phyloP scores from a whole-genome alignment of 768 basidiomycete genomes.

The Leccinellum rugosiceps region DNA sequence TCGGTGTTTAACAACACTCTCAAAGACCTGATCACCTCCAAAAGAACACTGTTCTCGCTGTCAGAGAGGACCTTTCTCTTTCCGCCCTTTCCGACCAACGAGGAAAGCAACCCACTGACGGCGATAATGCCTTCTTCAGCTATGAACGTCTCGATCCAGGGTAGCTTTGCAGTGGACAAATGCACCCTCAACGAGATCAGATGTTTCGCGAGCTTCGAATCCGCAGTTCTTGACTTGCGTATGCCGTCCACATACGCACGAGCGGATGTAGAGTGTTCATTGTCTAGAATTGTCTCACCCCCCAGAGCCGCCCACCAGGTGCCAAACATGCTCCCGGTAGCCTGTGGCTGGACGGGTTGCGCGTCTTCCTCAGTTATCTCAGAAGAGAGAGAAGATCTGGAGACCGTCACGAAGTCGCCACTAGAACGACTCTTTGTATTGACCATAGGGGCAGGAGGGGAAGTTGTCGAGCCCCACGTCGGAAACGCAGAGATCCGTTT shows the following conservation, averaged over 20 bases:
- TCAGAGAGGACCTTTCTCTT: slow-evolving; percentile 61
- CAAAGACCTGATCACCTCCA: slow-evolving; percentile 77
- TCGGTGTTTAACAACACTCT: slow-evolving; percentile 82
- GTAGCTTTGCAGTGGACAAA: slow-evolving; percentile 75
- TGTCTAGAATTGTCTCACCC: slow-evolving; percentile 37
- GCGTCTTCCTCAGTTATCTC: slow-evolving; percentile 30
- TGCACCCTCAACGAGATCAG: slow-evolving; percentile 82
- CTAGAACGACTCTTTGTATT: slow-evolving; percentile 35
- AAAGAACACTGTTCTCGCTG: slow-evolving; percentile 59
- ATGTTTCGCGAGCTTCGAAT: slow-evolving; percentile 67
- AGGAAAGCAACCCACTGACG: slow-evolving; percentile 54
- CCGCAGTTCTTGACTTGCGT: slow-evolving; percentile 48
- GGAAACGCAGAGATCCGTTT: slow-evolving; percentile 61
- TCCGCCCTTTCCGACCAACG: slow-evolving; percentile 65
- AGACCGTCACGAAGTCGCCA: slow-evolving; percentile 34
- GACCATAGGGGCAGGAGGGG: slow-evolving; percentile 32
- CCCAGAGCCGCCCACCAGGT: slow-evolving; percentile 76
- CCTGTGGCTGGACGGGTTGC: slow-evolving; percentile 55
- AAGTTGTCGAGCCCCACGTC: slow-evolving; percentile 49
- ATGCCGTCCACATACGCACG: slow-evolving; percentile 65
- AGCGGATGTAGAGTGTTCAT: slow-evolving; percentile 46
- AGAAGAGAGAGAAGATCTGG: slow-evolving; percentile 21
- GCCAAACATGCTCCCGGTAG: slow-evolving; percentile 72
- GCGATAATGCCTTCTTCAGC: slow-evolving; percentile 62
- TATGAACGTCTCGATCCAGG: slow-evolving; percentile 76